These are phyloP conservation scores for Microcos paniculata DNA, from an alignment of 345 rosid genomes.

Conservation along the genomic window DNA sequence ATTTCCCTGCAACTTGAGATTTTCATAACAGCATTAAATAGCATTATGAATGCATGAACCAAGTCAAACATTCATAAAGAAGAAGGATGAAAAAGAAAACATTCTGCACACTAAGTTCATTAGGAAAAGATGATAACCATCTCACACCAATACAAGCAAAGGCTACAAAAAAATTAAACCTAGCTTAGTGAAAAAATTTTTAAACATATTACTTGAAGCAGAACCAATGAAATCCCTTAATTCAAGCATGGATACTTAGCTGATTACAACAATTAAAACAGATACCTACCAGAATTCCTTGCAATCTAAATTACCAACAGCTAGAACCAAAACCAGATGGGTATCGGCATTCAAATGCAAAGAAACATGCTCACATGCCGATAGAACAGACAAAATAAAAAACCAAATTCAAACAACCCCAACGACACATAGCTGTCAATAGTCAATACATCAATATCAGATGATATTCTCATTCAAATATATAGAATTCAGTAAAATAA, in stretches of 20 bases:
- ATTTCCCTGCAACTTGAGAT: not conserved
- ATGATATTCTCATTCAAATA: constrained; percentile 3
- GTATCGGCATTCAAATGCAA: not conserved
- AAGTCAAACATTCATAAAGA: not conserved
- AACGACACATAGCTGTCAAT: not conserved
- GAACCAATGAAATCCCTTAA: not conserved
- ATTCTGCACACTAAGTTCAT: not conserved
- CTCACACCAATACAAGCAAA: not conserved
- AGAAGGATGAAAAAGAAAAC: not conserved
- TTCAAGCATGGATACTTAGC: not conserved
- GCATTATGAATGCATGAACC: not conserved
- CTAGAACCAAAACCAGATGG: not conserved
- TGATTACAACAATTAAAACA: not conserved
- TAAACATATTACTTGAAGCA: not conserved
- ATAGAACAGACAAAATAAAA: not conserved
- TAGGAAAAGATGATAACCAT: not conserved
- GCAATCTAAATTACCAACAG: not conserved
- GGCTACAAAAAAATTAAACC: not conserved
- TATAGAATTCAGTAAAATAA: constrained; percentile 19
- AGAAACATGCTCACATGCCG: not conserved
- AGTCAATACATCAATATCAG: not conserved
- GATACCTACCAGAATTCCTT: not conserved
- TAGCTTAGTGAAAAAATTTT: not conserved
- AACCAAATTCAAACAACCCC: constrained; percentile 11
- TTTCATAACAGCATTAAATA: not conserved